Conservation (phyloP, 495 filamentous ascomycete species). For the Penicillium steckii region DNA sequence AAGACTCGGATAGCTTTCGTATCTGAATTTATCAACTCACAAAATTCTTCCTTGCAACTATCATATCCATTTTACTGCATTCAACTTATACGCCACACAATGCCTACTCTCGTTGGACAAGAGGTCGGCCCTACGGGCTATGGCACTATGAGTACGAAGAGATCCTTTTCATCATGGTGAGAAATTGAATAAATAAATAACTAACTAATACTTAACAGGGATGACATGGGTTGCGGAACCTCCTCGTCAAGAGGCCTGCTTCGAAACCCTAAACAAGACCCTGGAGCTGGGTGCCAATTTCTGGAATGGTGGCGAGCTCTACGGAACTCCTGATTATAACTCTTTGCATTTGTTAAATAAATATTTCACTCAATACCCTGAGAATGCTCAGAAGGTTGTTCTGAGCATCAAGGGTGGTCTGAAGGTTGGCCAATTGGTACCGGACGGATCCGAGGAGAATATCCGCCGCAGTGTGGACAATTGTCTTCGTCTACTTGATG, state of each 20-base stretch:
- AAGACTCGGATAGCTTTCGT: not conserved
- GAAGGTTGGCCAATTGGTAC: slow-evolving; percentile 27
- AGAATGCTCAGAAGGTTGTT: slow-evolving; percentile 59
- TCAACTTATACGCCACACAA: slow-evolving; percentile 14
- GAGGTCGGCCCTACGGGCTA: slow-evolving; percentile 47
- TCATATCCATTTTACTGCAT: no score
- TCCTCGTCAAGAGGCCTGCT: slow-evolving; percentile 57
- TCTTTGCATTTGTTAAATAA: slow-evolving; percentile 54
- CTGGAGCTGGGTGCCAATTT: slow-evolving; percentile 66
- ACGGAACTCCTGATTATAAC: slow-evolving; percentile 70
- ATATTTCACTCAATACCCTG: slow-evolving; percentile 61
- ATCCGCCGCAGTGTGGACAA: slow-evolving; percentile 67
- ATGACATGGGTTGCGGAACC: slow-evolving; percentile 71
- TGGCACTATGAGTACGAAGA: slow-evolving; percentile 44
- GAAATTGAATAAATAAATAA: not conserved
- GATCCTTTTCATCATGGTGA: not conserved
- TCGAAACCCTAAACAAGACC: slow-evolving; percentile 66
- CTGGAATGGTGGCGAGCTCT: slow-evolving; percentile 83
- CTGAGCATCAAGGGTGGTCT: slow-evolving; percentile 60
- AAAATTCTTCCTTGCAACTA: no score
- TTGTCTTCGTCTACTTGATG: slow-evolving; percentile 54
- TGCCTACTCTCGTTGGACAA: slow-evolving; percentile 44
- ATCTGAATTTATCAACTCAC: no score
- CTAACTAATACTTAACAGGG: slow-evolving; percentile 39
- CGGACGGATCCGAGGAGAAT: slow-evolving; percentile 61